These are phyloP conservation scores for Eremochloa ophiuroides DNA, from an alignment of 176 grass and related monocot species.

Conservation along the genomic window DNA sequence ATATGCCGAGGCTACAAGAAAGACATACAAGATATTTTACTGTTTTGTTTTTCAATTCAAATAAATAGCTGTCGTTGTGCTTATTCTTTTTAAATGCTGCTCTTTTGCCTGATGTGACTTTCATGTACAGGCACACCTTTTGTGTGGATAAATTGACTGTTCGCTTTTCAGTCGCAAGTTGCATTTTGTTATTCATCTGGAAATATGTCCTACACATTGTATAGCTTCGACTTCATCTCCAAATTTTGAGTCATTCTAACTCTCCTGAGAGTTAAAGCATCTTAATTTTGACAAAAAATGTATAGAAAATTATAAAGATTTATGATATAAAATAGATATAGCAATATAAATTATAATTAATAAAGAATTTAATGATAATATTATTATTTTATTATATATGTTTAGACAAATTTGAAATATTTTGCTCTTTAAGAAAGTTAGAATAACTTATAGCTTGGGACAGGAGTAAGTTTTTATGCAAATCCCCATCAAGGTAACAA, in stretches of 20 bases:
- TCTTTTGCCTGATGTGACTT: neutral
- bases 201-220: neutral
- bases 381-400: too few relatives aligned
- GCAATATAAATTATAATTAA: too few relatives aligned
- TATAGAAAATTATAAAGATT: too few relatives aligned
- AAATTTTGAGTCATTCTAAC: too few relatives aligned
- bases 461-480: neutral
- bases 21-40: slow-evolving; percentile 13
- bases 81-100: slow-evolving; percentile 2
- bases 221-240: neutral
- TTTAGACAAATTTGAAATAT: too few relatives aligned
- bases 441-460: too few relatives aligned
- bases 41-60: slow-evolving; percentile 8
- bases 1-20: slow-evolving; percentile 19
- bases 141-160: neutral
- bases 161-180: neutral
- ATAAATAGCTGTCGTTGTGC: neutral
- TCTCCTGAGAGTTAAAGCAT: too few relatives aligned
- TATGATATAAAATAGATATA: too few relatives aligned
- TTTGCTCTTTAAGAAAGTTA: too few relatives aligned
- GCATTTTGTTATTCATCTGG: neutral
- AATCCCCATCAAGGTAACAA: neutral
- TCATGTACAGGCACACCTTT: neutral
- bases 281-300: too few relatives aligned
- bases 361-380: too few relatives aligned